These are phyloP conservation scores for Neoascochyta sp. DNA, from an alignment of 2,329 filamentous ascomycete genomes.

Conservation along the genomic window DNA sequence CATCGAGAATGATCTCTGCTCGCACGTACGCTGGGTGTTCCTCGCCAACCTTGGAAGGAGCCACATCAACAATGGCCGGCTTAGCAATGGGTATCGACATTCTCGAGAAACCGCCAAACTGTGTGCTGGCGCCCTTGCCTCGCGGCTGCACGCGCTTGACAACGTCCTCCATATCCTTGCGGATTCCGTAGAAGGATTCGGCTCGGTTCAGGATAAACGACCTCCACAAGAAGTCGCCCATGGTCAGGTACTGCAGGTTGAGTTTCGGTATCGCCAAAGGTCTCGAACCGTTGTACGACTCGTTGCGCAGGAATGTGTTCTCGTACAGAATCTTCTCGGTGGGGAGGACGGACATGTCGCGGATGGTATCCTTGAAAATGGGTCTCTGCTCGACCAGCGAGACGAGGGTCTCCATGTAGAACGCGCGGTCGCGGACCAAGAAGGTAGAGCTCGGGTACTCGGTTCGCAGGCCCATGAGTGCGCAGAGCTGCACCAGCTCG, in stretches of 20 bases:
- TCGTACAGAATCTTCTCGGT: conserved; percentile 83
- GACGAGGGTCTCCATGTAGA: conserved; percentile 69
- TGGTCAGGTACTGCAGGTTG: conserved; percentile 90
- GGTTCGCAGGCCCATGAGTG: conserved; percentile 71
- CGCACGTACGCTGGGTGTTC: conserved; percentile 78
- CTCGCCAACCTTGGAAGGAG: conserved; percentile 78
- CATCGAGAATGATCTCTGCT: conserved; percentile 80
- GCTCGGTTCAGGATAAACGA: conserved; percentile 84
- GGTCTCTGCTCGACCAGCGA: conserved; percentile 71
- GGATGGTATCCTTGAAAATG: conserved; percentile 77
- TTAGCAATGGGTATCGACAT: conserved; percentile 88
- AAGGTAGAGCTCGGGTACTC: conserved; percentile 71
- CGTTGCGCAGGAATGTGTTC: conserved; percentile 70
- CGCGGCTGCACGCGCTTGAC: conserved; percentile 74
- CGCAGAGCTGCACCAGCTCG: conserved; percentile 68
- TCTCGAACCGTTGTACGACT: conserved; percentile 79
- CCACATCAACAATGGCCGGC: conserved; percentile 81
- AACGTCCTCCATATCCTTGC: conserved; percentile 82
- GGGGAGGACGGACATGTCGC: conserved; percentile 70
- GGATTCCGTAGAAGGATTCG: conserved; percentile 90
- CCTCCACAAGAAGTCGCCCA: conserved; percentile 96
- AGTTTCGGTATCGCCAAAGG: conserved; percentile 90
- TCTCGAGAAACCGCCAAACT: conserved; percentile 79
- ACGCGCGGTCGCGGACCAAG: conserved; percentile 60
- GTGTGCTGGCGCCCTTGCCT: conserved; percentile 60